These are phyloP conservation scores for Jacaranda copaia DNA, from an alignment of 257 asterid genomes.

Conservation along the genomic window DNA sequence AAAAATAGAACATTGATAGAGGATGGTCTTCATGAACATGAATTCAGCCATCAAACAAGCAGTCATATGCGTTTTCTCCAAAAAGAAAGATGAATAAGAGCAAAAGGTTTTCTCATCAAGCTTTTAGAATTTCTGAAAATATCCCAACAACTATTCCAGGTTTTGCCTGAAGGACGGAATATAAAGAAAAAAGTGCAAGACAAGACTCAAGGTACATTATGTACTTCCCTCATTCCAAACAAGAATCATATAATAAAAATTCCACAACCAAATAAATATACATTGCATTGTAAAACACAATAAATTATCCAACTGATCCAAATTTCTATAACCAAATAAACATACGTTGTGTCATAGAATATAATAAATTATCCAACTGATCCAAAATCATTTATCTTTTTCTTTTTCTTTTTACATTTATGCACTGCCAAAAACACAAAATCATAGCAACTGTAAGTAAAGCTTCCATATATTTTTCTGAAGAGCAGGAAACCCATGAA, in stretches of 20 bases:
- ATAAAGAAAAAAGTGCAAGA: not conserved
- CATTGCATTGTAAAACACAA: not conserved
- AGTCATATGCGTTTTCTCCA: no score
- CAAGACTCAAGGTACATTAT: not conserved
- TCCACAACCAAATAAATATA: not conserved
- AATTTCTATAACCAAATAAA: no score
- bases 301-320: no score
- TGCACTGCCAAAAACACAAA: not conserved
- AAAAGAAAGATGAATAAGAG: no score
- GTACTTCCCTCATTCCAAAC: not conserved
- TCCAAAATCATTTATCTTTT: not conserved
- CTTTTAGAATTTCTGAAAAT: no score
- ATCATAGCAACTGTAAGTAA: not conserved
- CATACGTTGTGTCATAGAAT: no score
- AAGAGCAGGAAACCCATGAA: not conserved
- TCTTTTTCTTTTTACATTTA: not conserved
- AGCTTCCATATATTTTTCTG: not conserved
- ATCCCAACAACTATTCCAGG: no score
- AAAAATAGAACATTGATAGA: not conserved
- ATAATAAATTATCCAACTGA: not conserved
- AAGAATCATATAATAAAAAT: not conserved
- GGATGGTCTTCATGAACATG: no score
- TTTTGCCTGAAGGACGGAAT: not conserved
- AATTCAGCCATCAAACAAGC: no score
- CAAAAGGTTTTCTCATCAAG: no score